Conservation (phyloP, 2,329 filamentous ascomycete species). For the Sordariomycetes sp. region DNA sequence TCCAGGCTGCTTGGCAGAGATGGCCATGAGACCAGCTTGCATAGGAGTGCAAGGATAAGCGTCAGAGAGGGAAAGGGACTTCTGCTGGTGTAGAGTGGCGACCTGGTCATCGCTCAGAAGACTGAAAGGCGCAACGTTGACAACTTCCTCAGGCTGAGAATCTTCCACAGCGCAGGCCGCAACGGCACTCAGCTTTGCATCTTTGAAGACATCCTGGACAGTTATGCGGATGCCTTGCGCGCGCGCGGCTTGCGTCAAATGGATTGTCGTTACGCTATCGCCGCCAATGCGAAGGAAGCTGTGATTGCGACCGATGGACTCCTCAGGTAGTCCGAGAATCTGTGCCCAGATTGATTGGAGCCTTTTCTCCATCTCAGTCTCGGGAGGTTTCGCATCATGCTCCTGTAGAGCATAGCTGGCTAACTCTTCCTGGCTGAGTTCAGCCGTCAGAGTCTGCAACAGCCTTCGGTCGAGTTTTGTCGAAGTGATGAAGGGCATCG, state of each 20-base stretch:
- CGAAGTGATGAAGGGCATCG: too few species aligned
- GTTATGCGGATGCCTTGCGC: not conserved
- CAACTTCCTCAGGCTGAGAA: too few species aligned
- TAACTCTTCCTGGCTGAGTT: not conserved
- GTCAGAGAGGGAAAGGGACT: slow-evolving; percentile 28
- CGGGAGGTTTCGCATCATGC: not conserved
- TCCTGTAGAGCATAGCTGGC: not conserved
- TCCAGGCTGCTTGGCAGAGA: slow-evolving; percentile 22
- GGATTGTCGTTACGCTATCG: slow-evolving; percentile 19
- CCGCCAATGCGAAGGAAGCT: slow-evolving; percentile 13
- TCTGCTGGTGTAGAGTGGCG: slow-evolving; percentile 10
- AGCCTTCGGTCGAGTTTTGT: too few species aligned
- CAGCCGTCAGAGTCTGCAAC: too few species aligned
- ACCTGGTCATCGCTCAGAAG: not conserved
- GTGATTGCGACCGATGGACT: not conserved
- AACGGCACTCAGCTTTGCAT: too few species aligned
- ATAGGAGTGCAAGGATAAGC: slow-evolving; percentile 38
- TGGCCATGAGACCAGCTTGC: slow-evolving; percentile 38
- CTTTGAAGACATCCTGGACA: not conserved
- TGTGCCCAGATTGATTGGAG: slow-evolving; percentile 2
- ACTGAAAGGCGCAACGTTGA: too few species aligned
- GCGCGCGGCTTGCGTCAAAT: slow-evolving; percentile 2
- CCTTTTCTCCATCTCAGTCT: not conserved
- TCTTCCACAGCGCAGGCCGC: too few species aligned
- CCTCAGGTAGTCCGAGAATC: not conserved